These are phyloP conservation scores for Cicer arietinum DNA, from an alignment of 306 rosid species.

Conservation along the genomic window DNA sequence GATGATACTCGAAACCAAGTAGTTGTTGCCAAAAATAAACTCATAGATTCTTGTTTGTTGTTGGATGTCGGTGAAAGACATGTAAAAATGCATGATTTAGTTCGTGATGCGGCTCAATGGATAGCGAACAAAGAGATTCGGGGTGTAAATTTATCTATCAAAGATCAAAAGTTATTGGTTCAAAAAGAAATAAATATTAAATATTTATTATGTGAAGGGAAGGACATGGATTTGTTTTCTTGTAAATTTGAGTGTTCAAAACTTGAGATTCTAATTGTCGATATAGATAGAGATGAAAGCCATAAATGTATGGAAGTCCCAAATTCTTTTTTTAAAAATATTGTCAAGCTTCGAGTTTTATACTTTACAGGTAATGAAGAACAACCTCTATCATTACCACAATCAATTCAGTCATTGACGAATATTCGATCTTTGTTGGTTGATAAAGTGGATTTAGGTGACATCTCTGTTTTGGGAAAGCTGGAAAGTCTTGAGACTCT, in stretches of 20 bases:
- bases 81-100: not conserved
- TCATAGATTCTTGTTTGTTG: slow-evolving; percentile 28
- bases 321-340: not conserved
- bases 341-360: not conserved
- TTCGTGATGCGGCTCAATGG: not conserved
- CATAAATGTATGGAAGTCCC: rapidly evolving
- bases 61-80: rapidly evolving
- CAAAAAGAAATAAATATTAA: not conserved
- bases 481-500: slow-evolving; percentile 13
- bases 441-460: not conserved
- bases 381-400: not conserved
- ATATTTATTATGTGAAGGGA: not conserved
- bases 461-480: slow-evolving; percentile 8
- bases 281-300: not conserved
- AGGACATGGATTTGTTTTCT: not conserved
- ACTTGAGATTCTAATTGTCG: not conserved
- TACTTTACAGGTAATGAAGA: not conserved
- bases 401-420: not conserved
- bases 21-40: not conserved
- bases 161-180: not conserved
- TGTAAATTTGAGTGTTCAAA: not conserved
- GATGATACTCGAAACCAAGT: no score
- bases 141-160: not conserved
- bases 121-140: not conserved
- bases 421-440: not conserved